Base-by-base conservation (phyloP, 805 yeast species). In the Lachancea mirantina region DNA sequence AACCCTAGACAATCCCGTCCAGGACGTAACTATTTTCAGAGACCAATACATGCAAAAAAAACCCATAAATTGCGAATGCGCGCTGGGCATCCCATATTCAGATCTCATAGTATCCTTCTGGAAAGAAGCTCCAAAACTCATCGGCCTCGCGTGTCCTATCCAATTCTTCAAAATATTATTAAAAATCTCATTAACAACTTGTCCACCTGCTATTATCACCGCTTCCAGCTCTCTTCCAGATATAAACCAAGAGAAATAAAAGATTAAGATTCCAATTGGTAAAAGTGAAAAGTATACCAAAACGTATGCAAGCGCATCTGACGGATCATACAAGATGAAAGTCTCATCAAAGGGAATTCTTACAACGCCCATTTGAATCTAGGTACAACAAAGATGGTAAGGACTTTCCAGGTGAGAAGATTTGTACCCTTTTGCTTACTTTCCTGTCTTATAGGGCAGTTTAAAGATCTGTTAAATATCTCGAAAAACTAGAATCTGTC, bases 41-140 rank as follows among this genome's bases (percentile, higher is more conserved):
- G 66, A 45, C 40, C 68, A 61, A 50, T 77, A 82, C 6, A 70
- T 62, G n/a, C 74, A 69, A 42, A 81, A 76, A 52, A 76, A 92
- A 2, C 95, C 94, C 87, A 89, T 82, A 57, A 88, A 92, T 60
- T 89, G 98, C 0, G 95, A 76, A 58, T 89, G 98, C 1, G 98
- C 96, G 33, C 88, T 77, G 0, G 98, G 98, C 96, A 89, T 89
- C 0, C 98, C 98, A 54, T 79, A 87, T 1, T 81, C 77, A 41
- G 81, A 67, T 37, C 74, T 57, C 26, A 67, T 16, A 46, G 74
- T 55, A 24, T 52, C 54, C 26, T 52, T 54, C 29, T 62, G 65
- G 27, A 63, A 52, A 3, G 50, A 41, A 5, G 57, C 57, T 5
- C 54, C 57, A 29, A 64, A 55, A 17, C 41, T 41, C n/a, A 46